A percentile compares a stretch with the other conserved stretches of the same genome.
Evolutionary conservation across 345 rosid species (phyloP).

Genomic region (Populus tremula): DNA sequence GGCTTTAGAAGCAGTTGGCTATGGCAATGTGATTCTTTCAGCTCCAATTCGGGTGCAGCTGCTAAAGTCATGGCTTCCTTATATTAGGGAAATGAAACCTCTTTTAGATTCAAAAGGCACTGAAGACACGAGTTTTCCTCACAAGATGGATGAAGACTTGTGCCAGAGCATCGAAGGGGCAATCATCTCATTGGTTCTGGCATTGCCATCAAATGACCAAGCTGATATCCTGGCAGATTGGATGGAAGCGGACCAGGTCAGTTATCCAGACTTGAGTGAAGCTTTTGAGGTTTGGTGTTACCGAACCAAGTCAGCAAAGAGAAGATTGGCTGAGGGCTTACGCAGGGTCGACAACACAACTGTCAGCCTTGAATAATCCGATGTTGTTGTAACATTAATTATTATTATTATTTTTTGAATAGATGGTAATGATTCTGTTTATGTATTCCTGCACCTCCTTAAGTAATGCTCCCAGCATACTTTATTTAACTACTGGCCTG

Average conservation of each 20-base stretch:
- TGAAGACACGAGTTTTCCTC: conserved; percentile 39
- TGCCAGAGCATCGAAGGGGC: conserved; percentile 81
- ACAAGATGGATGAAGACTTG: conserved; percentile 78
- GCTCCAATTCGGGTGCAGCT: conserved; percentile 48
- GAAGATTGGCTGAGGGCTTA: conserved; percentile 68
- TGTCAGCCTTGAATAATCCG: conserved; percentile 28
- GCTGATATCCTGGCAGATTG: conserved; percentile 83
- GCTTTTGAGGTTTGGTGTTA: conserved; percentile 96
- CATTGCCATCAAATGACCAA: conserved; percentile 83
- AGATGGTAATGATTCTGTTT: conserved; percentile 8
- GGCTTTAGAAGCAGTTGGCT: conserved; percentile 86
- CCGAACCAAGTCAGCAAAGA: conserved; percentile 90
- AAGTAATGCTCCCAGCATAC: background rate
- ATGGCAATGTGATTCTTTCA: conserved; percentile 75
- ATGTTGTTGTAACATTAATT: conserved; percentile 15
- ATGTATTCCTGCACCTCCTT: background rate
- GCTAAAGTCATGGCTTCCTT: conserved; percentile 81
- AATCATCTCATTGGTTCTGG: conserved; percentile 61
- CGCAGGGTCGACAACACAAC: conserved; percentile 35
- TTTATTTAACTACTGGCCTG: background rate
- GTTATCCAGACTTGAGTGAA: conserved; percentile 85
- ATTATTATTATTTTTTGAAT: background rate
- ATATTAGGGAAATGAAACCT: conserved; percentile 71
- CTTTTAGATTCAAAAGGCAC: conserved; percentile 49
- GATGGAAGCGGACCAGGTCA: conserved; percentile 62